Base-by-base conservation (phyloP, 495 filamentous ascomycete genomes). In the Terfezia claveryi region DNA sequence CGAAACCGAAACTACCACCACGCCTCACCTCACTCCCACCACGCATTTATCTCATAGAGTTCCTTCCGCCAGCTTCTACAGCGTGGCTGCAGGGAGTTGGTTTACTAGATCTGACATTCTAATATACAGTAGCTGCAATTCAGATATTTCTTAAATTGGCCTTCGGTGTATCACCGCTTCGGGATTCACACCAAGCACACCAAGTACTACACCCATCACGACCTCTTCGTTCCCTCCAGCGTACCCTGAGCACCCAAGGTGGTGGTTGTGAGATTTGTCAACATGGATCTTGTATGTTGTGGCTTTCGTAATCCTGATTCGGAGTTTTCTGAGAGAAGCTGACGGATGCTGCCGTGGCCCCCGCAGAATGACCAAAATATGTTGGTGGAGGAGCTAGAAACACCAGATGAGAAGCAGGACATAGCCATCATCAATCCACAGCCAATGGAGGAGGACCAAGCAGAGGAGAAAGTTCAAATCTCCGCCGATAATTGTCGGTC, bases 391-490 rank as follows among this genome's bases (percentile, higher is more conserved):
- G 67, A 75, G 56, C 66, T 71, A 54, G 70, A 79, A 58, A 70
- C 27, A 32, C 27, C 69, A 49, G 76, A 80, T 69, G 91, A 93
- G 67, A 81, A 83, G 65, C 80, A 85, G 55, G 80, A 88, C 67
- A 80, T 88, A 61, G 81, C 84, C 57, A 83, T 85, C 67, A 92
- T 95, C 68, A 81, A 78, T 59, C 80, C 83, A 53, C 82, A 82
- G 51, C 69, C 74, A 53, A 62, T 72, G 17, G 70, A 70, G 36
- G 70, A 76, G 32, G 77, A 73, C 54, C 73, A 70, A 37, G 67
- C 72, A 44, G 68, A 72, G 37, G 76, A 78, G 59, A 59, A 63
- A 44, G 51, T 55, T 12, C 58, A 63, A 63, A 12, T 59, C 41
- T 41, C 61, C 54, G 66, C 65, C 23, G 63, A 67, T 54, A 63